phyloP scores from a whole-genome alignment of 2,329 filamentous ascomycete species.

The Pyrenophora teres region DNA sequence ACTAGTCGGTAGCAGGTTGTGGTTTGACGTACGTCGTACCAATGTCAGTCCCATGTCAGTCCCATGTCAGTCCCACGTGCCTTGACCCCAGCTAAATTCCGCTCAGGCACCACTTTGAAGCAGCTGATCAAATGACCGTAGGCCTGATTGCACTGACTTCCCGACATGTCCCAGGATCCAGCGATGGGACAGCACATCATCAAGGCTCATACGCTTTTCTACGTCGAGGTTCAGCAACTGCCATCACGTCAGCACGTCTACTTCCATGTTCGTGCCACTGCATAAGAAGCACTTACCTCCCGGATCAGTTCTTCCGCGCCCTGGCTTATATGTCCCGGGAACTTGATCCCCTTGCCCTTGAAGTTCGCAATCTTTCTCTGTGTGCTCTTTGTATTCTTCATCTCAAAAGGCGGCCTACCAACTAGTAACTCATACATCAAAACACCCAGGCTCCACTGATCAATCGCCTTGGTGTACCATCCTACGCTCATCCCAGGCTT shows the following conservation, averaged over 20 bases:
- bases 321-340: constrained; percentile 82
- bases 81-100: not conserved
- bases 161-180: constrained; percentile 80
- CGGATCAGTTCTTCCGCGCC: constrained; percentile 82
- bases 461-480: constrained; percentile 88
- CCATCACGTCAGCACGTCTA: not conserved
- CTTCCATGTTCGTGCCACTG: not conserved
- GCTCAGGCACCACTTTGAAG: constrained; percentile 1
- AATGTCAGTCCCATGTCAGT: not conserved
- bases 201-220: constrained; percentile 82
- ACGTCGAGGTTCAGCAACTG: constrained; percentile 64
- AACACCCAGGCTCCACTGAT: constrained; percentile 92
- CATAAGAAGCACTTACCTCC: constrained; percentile 22
- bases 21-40: not conserved
- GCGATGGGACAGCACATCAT: constrained; percentile 81
- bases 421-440: constrained; percentile 92
- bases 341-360: constrained; percentile 78
- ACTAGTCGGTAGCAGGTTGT: not conserved
- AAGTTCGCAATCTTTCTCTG: constrained; percentile 73
- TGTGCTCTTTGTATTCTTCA: constrained; percentile 80
- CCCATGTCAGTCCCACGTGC: not conserved
- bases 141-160: constrained; percentile 1
- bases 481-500: constrained; percentile 67
- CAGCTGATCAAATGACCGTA: constrained; percentile 4
- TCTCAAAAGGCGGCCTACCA: constrained; percentile 91